A percentile compares a stretch with the other conserved stretches of the same genome.
phyloP scores from a whole-genome alignment of 2,329 filamentous ascomycete genomes.

The Pleurostoma richardsiae region DNA sequence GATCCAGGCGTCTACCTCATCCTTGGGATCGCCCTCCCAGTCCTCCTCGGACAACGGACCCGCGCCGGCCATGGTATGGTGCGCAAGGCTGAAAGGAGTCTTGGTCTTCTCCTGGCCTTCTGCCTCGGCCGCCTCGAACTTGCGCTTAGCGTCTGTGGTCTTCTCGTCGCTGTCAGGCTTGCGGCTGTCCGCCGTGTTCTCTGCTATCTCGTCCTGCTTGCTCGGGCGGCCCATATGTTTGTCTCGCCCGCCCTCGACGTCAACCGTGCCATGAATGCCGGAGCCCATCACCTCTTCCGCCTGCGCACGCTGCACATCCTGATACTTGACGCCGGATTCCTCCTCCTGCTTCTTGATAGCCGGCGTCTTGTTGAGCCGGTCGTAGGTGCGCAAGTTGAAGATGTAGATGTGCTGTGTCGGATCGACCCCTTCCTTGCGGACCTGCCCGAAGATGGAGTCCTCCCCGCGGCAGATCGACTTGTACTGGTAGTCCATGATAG shows the following conservation, averaged over 20 bases:
- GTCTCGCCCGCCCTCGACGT: slow-evolving; percentile 39
- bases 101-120: slow-evolving; percentile 28
- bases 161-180: slow-evolving; percentile 31
- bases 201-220: slow-evolving; percentile 22
- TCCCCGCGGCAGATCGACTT: slow-evolving; percentile 91
- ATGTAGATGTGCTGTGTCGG: slow-evolving; percentile 80
- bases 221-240: slow-evolving; percentile 38
- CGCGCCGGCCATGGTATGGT: slow-evolving; percentile 73
- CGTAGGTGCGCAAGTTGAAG: slow-evolving; percentile 91
- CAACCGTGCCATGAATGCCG: slow-evolving; percentile 58
- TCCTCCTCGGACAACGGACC: slow-evolving; percentile 60
- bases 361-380: slow-evolving; percentile 80
- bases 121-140: slow-evolving; percentile 45
- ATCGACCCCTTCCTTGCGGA: slow-evolving; percentile 67
- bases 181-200: slow-evolving; percentile 23
- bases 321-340: slow-evolving; percentile 76
- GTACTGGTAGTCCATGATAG: slow-evolving; percentile 99
- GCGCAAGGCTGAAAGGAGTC: slow-evolving; percentile 53
- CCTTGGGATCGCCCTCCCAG: slow-evolving; percentile 71
- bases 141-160: slow-evolving; percentile 41
- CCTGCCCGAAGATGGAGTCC: slow-evolving; percentile 81
- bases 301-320: slow-evolving; percentile 80
- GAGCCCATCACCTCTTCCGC: slow-evolving; percentile 85
- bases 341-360: slow-evolving; percentile 71
- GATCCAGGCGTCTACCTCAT: slow-evolving; percentile 82